Evolutionary conservation across 257 asterid genomes (phyloP).

Genomic region (Przewalskia tangutica): DNA sequence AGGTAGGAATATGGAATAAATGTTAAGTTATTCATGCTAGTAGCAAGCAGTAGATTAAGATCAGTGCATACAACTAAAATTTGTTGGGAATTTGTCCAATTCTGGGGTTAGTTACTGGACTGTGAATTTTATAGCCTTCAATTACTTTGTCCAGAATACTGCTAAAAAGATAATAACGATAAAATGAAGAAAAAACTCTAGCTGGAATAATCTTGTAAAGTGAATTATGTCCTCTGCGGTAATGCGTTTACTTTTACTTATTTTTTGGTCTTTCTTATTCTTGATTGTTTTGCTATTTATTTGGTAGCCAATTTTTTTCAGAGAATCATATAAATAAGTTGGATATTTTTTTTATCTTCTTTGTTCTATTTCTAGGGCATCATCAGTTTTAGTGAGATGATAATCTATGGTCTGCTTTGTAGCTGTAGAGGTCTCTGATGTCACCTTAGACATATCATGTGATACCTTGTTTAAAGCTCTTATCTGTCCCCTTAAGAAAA

Average conservation of each 20-base stretch:
- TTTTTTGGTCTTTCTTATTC: neutral
- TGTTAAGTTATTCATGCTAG: neutral
- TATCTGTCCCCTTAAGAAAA: neutral
- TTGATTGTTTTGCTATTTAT: neutral
- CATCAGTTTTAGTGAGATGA: neutral
- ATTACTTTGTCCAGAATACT: neutral
- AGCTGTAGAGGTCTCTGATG: neutral
- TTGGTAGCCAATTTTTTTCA: neutral
- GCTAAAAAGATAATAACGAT: neutral
- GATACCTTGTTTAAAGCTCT: neutral
- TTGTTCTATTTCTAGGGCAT: neutral
- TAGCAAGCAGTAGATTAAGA: neutral
- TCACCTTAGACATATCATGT: neutral
- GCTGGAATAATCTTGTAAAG: neutral
- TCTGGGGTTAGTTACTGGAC: neutral
- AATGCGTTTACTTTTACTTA: too few species aligned
- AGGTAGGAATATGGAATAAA: conserved; percentile 35
- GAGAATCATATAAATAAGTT: neutral
- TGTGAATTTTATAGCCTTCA: neutral
- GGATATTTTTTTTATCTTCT: neutral
- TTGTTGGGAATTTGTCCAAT: neutral
- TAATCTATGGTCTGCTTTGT: neutral
- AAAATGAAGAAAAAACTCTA: neutral
- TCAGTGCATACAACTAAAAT: neutral
- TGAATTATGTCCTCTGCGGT: neutral